phyloP scores from a whole-genome alignment of 176 grass and related monocot species.

The Hsuehochloa calcarea region DNA sequence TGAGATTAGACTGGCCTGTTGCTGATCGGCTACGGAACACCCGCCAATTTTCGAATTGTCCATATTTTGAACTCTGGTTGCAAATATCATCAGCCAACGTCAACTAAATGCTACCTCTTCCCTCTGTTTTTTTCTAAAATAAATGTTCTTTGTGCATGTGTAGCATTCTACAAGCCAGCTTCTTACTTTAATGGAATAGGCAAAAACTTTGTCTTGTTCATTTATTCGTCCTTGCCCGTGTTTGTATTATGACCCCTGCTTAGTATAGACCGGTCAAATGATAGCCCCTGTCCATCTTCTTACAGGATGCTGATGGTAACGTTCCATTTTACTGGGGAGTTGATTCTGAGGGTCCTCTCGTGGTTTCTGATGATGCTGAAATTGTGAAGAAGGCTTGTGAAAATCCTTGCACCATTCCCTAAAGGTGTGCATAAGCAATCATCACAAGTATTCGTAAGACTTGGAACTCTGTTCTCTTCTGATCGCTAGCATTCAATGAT shows the following conservation, averaged over 20 bases:
- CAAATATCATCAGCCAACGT: too few species aligned
- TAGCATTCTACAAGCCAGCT: not conserved
- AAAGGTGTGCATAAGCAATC: constrained; percentile 37
- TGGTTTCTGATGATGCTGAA: constrained; percentile 62
- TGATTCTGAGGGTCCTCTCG: constrained; percentile 45
- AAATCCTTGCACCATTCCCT: constrained; percentile 74
- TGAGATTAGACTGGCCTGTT: too few species aligned
- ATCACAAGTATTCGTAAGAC: not conserved
- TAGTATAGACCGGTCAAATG: not conserved
- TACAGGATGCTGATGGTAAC: constrained; percentile 48
- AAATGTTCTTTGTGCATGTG: not conserved
- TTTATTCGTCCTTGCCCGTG: not conserved
- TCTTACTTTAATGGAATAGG: not conserved
- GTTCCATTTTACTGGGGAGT: constrained; percentile 74
- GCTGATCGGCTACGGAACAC: too few species aligned
- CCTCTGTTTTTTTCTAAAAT: not conserved
- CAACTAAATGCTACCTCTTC: too few species aligned
- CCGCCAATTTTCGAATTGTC: too few species aligned
- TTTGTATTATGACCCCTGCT: not conserved
- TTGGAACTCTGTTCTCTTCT: not conserved
- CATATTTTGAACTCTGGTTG: too few species aligned
- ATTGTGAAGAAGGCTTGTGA: constrained; percentile 50
- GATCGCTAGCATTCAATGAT: not conserved
- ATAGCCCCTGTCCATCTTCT: not conserved
- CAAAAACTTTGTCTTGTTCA: not conserved